Percentiles rank a stretch among this genome's conserved stretches.
phyloP scores from a whole-genome alignment of 2,329 filamentous ascomycete genomes.

The Incumbomyces lentus region DNA sequence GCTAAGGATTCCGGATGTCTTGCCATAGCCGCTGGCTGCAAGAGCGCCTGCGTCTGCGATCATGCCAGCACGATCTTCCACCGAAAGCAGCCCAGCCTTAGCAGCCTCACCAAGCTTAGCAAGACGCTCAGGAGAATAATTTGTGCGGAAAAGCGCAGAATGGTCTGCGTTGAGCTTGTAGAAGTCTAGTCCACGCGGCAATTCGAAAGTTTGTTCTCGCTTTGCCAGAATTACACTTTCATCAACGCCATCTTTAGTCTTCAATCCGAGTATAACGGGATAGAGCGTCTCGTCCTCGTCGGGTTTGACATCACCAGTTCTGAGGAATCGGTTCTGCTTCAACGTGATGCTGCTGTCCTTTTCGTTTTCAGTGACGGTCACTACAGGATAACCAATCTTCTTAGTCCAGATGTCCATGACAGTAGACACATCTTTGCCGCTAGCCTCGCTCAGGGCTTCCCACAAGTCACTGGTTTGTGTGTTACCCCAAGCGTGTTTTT shows the following conservation, averaged over 20 bases:
- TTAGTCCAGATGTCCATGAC: conserved; percentile 97
- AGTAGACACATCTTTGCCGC: conserved; percentile 78
- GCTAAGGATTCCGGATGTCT: conserved; percentile 78
- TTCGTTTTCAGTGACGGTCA: conserved; percentile 70
- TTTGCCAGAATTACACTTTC: conserved; percentile 61
- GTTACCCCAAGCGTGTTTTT: conserved; percentile 95
- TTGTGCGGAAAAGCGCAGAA: conserved; percentile 82
- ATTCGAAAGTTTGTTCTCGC: conserved; percentile 66
- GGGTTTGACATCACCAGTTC: conserved; percentile 84
- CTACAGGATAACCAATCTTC: conserved; percentile 84
- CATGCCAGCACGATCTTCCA: conserved; percentile 91
- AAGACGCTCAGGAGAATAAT: conserved; percentile 72
- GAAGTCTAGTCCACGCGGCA: conserved; percentile 66
- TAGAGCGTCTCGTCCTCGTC: conserved; percentile 84
- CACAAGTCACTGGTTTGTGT: conserved; percentile 85
- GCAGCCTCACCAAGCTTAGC: conserved; percentile 80
- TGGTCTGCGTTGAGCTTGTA: conserved; percentile 97
- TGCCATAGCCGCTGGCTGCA: conserved; percentile 82
- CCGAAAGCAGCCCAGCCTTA: conserved; percentile 65
- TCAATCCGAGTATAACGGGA: conserved; percentile 78
- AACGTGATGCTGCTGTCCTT: conserved; percentile 64
- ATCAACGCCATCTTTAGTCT: conserved; percentile 72
- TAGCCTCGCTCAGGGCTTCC: conserved; percentile 76
- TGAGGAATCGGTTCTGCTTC: conserved; percentile 90
- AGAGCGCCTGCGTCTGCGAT: conserved; percentile 85